A percentile compares a stretch with the other conserved stretches of the same genome.
Conservation (phyloP, 768 basidiomycete genomes). For the Clitopilus passeckerianus region DNA sequence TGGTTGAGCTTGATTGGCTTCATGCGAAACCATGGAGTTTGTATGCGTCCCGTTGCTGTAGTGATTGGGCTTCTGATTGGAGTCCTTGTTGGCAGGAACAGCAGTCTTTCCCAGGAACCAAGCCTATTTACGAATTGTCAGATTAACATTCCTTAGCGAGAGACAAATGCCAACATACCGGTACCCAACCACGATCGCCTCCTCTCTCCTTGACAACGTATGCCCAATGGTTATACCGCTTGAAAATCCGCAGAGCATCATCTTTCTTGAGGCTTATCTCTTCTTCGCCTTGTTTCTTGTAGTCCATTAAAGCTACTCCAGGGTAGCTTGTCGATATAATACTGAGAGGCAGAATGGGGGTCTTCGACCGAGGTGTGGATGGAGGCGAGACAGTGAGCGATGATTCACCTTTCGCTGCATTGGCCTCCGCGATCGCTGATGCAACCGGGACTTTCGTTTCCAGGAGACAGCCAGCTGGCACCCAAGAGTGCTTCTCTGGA, state of each 20-base stretch:
- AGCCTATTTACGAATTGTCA: slow-evolving; percentile 38
- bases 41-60: neutral
- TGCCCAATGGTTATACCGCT: slow-evolving; percentile 98
- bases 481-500: slow-evolving; percentile 87
- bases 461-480: slow-evolving; percentile 93
- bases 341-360: slow-evolving; percentile 82
- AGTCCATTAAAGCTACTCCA: slow-evolving; percentile 94
- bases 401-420: slow-evolving; percentile 49
- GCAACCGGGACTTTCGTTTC: slow-evolving; percentile 92
- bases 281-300: slow-evolving; percentile 89
- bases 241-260: slow-evolving; percentile 87
- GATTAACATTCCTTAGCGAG: neutral
- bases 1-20: neutral
- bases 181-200: slow-evolving; percentile 96
- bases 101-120: slow-evolving; percentile 94
- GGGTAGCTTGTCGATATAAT: slow-evolving; percentile 99
- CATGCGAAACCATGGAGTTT: neutral
- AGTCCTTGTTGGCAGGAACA: slow-evolving; percentile 25
- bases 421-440: slow-evolving; percentile 80
- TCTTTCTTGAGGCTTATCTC: slow-evolving; percentile 89
- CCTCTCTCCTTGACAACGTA: slow-evolving; percentile 92
- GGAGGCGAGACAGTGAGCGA: slow-evolving; percentile 28
- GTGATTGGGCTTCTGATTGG: neutral
- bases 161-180: slow-evolving; percentile 40
- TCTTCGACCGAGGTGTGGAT: slow-evolving; percentile 44